Conservation (phyloP, 148 eudicot species). For the Vaccinium darrowii region DNA sequence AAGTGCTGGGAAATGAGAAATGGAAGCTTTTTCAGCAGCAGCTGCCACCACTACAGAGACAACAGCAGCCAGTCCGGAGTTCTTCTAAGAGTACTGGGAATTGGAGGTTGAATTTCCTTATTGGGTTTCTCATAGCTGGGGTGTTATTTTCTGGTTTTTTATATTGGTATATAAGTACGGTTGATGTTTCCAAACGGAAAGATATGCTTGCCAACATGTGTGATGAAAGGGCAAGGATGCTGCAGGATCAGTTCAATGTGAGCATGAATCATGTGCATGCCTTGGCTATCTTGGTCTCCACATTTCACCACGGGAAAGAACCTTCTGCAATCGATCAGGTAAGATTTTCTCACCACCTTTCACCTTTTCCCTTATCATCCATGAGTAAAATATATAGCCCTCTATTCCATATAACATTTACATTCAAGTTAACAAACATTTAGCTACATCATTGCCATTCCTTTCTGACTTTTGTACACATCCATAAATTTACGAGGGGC, state of each 20-base stretch:
- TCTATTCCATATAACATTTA: not conserved
- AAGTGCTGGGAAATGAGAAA: conserved; percentile 26
- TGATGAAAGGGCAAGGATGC: conserved; percentile 89
- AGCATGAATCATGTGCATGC: conserved; percentile 99
- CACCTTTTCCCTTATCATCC: not conserved
- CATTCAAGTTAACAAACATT: not conserved
- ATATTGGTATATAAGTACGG: conserved; percentile 39
- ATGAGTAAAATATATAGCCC: not conserved
- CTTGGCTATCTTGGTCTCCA: conserved; percentile 77
- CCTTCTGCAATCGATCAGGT: conserved; percentile 95
- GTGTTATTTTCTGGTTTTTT: conserved; percentile 34
- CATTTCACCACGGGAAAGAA: conserved; percentile 76
- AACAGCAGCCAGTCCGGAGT: conserved; percentile 33
- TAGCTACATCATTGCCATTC: not conserved
- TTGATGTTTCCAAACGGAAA: conserved; percentile 42
- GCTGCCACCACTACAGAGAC: conserved; percentile 43
- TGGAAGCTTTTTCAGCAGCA: conserved; percentile 22
- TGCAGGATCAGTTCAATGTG: conserved; percentile 94
- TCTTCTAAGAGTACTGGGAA: conserved; percentile 43
- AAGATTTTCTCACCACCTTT: conserved; percentile 3
- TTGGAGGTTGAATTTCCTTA: conserved; percentile 53
- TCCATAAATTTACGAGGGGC: not conserved
- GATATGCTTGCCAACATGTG: conserved; percentile 82
- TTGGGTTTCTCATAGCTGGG: conserved; percentile 36
- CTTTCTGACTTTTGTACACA: not conserved